Percentiles rank a stretch among this genome's conserved stretches.
Conservation (phyloP, 208 protist genomes). For the Wallacemonas sp. region DNA sequence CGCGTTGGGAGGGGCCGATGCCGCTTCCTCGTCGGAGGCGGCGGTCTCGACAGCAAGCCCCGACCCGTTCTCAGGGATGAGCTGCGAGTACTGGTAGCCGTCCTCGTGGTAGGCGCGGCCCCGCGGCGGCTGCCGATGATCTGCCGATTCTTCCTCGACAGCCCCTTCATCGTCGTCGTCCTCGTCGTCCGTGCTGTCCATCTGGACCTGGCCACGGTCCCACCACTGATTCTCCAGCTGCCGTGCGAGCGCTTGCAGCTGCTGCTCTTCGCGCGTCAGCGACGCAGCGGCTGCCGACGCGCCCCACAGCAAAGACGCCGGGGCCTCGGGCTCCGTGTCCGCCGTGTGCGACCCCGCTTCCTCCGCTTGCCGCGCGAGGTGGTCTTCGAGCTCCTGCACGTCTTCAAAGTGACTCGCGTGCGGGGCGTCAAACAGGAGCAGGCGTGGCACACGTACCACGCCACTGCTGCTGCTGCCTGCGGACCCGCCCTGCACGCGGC, state of each 20-base stretch:
- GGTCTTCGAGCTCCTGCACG: slow-evolving; percentile 11
- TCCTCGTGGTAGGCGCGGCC: background rate
- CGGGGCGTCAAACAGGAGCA: slow-evolving; percentile 77
- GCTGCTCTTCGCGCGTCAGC: slow-evolving; percentile 8
- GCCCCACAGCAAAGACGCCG: background rate
- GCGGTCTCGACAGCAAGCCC: background rate
- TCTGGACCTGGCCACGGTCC: slow-evolving; percentile 11
- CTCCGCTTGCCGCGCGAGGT: slow-evolving; percentile 3
- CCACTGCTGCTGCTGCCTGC: background rate
- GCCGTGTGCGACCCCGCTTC: background rate
- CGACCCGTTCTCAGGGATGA: background rate
- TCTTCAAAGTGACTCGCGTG: slow-evolving; percentile 60
- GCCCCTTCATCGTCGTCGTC: slow-evolving; percentile 23
- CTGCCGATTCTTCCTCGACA: background rate
- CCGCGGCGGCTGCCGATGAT: background rate
- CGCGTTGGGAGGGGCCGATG: too few relatives aligned
- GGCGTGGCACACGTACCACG: slow-evolving; percentile 52
- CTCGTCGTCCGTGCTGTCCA: slow-evolving; percentile 21
- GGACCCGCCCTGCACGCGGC: slow-evolving; percentile 37
- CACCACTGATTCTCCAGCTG: slow-evolving; percentile 15
- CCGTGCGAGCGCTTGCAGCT: background rate
- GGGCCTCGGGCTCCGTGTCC: background rate
- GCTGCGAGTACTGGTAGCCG: slow-evolving; percentile 11
- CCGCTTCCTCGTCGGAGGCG: slow-evolving; percentile 3
- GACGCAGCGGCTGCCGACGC: background rate